phyloP scores from a whole-genome alignment of 2,329 filamentous ascomycete genomes.

The Juglanconis oblonga region DNA sequence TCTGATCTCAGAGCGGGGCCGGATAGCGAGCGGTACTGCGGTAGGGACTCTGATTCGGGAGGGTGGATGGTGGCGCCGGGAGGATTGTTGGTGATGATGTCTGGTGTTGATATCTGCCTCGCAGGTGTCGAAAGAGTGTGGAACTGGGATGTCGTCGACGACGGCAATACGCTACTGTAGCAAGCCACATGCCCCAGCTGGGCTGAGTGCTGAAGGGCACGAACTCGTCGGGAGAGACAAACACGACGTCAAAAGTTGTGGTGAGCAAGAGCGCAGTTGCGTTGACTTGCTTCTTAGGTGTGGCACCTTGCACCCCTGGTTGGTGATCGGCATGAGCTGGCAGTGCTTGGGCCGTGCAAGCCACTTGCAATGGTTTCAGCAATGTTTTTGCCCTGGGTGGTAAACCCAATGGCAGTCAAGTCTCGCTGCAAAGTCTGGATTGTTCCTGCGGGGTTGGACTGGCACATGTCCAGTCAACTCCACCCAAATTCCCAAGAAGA shows the following conservation, averaged over 20 bases:
- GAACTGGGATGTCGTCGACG: too few relatives aligned
- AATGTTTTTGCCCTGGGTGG: not conserved
- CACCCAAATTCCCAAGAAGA: too few relatives aligned
- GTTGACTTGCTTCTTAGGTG: not conserved
- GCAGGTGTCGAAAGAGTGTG: too few relatives aligned
- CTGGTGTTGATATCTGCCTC: too few relatives aligned
- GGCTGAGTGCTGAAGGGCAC: too few relatives aligned
- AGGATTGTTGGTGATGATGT: not conserved
- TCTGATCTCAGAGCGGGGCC: slow-evolving; percentile 18
- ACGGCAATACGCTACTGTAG: too few relatives aligned
- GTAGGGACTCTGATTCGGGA: not conserved
- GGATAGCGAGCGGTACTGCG: not conserved
- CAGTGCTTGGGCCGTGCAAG: not conserved
- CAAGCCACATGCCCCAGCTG: too few relatives aligned
- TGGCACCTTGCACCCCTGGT: not conserved
- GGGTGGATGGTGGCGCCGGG: not conserved
- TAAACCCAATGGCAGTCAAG: too few relatives aligned
- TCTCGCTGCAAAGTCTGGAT: too few relatives aligned
- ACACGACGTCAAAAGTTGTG: not conserved
- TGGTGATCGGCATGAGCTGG: not conserved
- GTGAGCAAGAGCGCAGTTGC: not conserved
- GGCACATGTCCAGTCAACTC: too few relatives aligned
- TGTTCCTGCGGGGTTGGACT: too few relatives aligned
- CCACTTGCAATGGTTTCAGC: not conserved
- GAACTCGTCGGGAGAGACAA: not conserved